A percentile compares a stretch with the other conserved stretches of the same genome.
Conservation (phyloP, 257 asterid genomes). For the Phtheirospermum japonicum region DNA sequence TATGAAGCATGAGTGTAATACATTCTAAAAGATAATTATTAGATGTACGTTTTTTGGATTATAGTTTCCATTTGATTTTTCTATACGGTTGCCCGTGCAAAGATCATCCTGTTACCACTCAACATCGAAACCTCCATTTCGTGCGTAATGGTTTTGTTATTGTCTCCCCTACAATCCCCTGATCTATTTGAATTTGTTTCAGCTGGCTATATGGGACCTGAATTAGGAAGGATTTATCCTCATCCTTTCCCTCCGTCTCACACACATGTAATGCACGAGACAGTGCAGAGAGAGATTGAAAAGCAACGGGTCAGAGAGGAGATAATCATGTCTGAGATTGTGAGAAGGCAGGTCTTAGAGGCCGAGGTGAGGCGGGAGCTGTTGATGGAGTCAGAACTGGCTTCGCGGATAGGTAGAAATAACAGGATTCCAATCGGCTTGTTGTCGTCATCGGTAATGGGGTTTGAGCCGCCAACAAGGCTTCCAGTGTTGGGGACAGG, state of each 20-base stretch:
- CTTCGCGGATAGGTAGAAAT: conserved; percentile 23
- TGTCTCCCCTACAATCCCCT: too few relatives aligned
- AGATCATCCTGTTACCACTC: too few relatives aligned
- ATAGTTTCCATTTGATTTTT: too few relatives aligned
- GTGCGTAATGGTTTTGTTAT: too few relatives aligned
- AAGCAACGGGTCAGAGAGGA: conserved; percentile 45
- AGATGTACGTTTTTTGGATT: too few relatives aligned
- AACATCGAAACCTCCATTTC: too few relatives aligned
- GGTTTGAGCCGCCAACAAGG: conserved; percentile 9
- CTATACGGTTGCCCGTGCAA: too few relatives aligned
- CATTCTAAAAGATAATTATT: too few relatives aligned
- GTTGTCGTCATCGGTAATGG: conserved; percentile 14
- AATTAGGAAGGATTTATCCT: neutral
- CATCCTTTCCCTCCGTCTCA: neutral
- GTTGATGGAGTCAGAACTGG: conserved; percentile 37
- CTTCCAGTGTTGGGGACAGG: conserved; percentile 7
- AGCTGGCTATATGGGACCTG: conserved; percentile 2
- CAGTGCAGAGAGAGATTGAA: conserved; percentile 37
- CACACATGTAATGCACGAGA: conserved; percentile 16
- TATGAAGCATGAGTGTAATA: too few relatives aligned
- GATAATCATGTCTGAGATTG: conserved; percentile 37
- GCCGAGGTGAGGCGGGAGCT: conserved; percentile 43
- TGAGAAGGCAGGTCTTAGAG: conserved; percentile 36
- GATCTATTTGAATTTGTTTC: too few relatives aligned
- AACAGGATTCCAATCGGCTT: neutral